Conservation (phyloP, 257 asterid genomes). For the Nicotiana paniculata region DNA sequence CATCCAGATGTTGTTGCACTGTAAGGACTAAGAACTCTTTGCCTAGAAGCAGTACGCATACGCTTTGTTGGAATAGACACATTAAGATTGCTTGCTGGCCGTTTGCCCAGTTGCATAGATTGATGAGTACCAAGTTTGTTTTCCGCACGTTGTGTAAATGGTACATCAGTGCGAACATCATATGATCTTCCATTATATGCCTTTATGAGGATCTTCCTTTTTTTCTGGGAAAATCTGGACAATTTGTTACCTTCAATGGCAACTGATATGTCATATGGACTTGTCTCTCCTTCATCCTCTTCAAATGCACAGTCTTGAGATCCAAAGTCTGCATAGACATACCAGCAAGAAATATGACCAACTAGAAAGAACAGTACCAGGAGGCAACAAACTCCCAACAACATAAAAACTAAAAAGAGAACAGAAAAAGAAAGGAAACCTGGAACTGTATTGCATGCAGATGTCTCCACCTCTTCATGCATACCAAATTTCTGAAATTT, state of each 20-base stretch:
- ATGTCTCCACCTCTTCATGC: constrained; percentile 82
- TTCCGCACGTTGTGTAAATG: constrained; percentile 50
- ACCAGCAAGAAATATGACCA: constrained; percentile 14
- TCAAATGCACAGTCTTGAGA: constrained; percentile 51
- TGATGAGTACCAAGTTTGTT: constrained; percentile 46
- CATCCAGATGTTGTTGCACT: constrained; percentile 67
- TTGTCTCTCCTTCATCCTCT: constrained; percentile 82
- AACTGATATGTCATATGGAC: constrained; percentile 44
- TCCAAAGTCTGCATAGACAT: constrained; percentile 42
- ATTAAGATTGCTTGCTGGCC: constrained; percentile 68
- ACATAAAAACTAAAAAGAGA: background rate
- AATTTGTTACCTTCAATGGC: constrained; percentile 50
- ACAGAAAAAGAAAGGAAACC: constrained; percentile 38
- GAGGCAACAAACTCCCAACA: constrained; percentile 3
- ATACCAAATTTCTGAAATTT: constrained; percentile 54
- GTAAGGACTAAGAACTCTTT: constrained; percentile 68
- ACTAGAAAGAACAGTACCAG: constrained; percentile 15
- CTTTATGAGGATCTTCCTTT: constrained; percentile 46
- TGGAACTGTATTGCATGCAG: constrained; percentile 57
- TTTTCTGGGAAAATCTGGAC: constrained; percentile 57
- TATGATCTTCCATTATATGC: constrained; percentile 50
- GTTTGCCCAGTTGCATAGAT: constrained; percentile 46
- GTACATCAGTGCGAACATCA: constrained; percentile 47
- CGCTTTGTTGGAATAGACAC: constrained; percentile 92
- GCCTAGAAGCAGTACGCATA: constrained; percentile 76